These are phyloP conservation scores for Tuber indicum DNA, from an alignment of 495 filamentous ascomycete genomes.

Conservation along the genomic window DNA sequence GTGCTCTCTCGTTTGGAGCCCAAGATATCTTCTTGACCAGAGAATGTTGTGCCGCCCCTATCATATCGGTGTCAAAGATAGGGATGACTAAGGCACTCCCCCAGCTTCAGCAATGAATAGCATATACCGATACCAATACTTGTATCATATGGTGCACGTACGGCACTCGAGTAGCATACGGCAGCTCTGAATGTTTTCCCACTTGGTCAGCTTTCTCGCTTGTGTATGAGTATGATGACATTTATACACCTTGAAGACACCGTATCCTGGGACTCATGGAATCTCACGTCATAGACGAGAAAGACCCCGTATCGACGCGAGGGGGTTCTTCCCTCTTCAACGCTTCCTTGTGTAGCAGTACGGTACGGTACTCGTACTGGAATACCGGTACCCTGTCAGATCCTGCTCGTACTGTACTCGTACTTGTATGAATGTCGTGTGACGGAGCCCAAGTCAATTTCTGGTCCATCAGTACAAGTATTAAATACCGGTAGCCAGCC, in stretches of 20 bases:
- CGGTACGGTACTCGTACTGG: neutral
- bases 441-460: neutral
- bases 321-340: neutral
- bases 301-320: neutral
- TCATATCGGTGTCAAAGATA: too few species aligned
- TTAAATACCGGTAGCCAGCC: neutral
- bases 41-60: too few species aligned
- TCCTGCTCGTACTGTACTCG: too few species aligned
- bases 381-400: neutral
- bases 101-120: too few species aligned
- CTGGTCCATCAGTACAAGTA: neutral
- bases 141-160: too few species aligned
- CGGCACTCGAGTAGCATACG: too few species aligned
- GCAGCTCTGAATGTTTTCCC: too few species aligned
- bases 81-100: too few species aligned
- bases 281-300: neutral
- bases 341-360: neutral
- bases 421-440: neutral
- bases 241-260: neutral
- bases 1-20: too few species aligned
- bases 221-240: neutral
- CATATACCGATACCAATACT: too few species aligned
- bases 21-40: too few species aligned
- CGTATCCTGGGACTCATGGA: neutral
- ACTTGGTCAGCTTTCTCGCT: neutral